These are phyloP conservation scores for Kodamaea kaohsiungensis DNA, from an alignment of 805 yeast genomes.

Conservation along the genomic window DNA sequence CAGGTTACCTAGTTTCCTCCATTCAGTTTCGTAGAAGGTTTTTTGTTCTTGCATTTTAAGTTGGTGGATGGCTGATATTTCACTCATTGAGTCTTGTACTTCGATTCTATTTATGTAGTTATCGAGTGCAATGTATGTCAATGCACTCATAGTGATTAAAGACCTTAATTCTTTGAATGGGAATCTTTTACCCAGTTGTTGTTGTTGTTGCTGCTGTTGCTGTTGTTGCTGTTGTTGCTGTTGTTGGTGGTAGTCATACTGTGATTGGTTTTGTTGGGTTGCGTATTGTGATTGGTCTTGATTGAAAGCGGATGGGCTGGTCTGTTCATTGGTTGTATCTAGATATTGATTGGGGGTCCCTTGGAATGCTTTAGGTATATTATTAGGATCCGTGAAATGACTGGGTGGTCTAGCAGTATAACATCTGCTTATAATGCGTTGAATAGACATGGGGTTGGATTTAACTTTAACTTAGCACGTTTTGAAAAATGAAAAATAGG, in stretches of 20 bases:
- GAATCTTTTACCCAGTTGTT: slow-evolving; percentile 1
- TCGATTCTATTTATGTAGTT: slow-evolving; percentile 45
- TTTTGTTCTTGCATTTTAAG: slow-evolving; percentile 45
- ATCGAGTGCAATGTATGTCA: slow-evolving; percentile 53
- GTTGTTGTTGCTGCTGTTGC: background rate
- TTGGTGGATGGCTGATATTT: slow-evolving; percentile 37
- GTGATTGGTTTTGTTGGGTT: background rate
- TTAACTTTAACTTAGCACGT: background rate
- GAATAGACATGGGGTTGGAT: background rate
- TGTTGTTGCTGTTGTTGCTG: too few species aligned
- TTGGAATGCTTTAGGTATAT: slow-evolving; percentile 1
- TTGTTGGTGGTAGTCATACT: slow-evolving; percentile 1
- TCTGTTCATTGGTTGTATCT: background rate
- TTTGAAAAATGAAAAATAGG: background rate
- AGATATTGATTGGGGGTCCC: background rate
- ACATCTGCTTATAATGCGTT: background rate
- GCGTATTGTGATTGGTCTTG: background rate
- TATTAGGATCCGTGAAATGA: slow-evolving; percentile 5
- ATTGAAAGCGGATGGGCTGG: background rate
- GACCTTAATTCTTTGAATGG: slow-evolving; percentile 40
- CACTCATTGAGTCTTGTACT: slow-evolving; percentile 36
- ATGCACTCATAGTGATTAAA: slow-evolving; percentile 42
- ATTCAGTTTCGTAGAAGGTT: slow-evolving; percentile 49
- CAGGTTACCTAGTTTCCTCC: slow-evolving; percentile 53
- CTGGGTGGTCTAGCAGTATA: slow-evolving; percentile 4